Evolutionary conservation across 257 asterid species (phyloP).

Genomic region (Lithospermum erythrorhizon): DNA sequence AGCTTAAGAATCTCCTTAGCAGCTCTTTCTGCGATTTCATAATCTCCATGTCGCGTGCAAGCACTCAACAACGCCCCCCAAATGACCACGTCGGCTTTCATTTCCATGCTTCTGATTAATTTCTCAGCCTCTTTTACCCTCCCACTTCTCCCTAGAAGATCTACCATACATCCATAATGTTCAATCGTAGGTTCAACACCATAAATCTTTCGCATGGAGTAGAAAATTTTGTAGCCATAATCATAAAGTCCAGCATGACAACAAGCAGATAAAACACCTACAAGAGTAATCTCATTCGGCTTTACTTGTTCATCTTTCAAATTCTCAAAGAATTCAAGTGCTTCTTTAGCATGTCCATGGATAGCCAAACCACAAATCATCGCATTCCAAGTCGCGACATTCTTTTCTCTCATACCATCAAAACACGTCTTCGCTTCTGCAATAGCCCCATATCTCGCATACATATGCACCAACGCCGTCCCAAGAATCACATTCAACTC

Average conservation of each 20-base stretch:
- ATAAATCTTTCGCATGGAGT: conserved; percentile 43
- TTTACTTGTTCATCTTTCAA: conserved; percentile 30
- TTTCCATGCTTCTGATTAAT: conserved; percentile 52
- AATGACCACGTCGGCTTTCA: conserved; percentile 66
- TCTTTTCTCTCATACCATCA: conserved; percentile 37
- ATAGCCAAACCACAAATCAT: conserved; percentile 71
- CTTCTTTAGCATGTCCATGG: conserved; percentile 71
- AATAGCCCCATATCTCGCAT: conserved; percentile 67
- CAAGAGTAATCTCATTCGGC: conserved; percentile 58
- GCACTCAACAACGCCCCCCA: conserved; percentile 82
- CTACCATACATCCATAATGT: conserved; percentile 88
- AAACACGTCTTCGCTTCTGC: conserved; percentile 46
- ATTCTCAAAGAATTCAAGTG: conserved; percentile 34
- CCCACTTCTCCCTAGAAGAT: conserved; percentile 67
- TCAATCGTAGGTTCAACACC: conserved; percentile 53
- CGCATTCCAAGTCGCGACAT: conserved; percentile 75
- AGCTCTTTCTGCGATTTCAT: conserved; percentile 69
- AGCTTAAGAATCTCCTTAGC: conserved; percentile 47
- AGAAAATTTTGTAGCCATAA: conserved; percentile 42
- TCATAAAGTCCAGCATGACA: conserved; percentile 70
- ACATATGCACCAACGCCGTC: conserved; percentile 83
- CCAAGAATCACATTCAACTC: conserved; percentile 63
- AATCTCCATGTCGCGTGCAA: conserved; percentile 46
- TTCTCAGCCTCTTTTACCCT: conserved; percentile 65
- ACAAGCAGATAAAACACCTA: conserved; percentile 77